These are phyloP conservation scores for Nicotiana knightiana DNA, from an alignment of 257 asterid genomes.

Conservation along the genomic window DNA sequence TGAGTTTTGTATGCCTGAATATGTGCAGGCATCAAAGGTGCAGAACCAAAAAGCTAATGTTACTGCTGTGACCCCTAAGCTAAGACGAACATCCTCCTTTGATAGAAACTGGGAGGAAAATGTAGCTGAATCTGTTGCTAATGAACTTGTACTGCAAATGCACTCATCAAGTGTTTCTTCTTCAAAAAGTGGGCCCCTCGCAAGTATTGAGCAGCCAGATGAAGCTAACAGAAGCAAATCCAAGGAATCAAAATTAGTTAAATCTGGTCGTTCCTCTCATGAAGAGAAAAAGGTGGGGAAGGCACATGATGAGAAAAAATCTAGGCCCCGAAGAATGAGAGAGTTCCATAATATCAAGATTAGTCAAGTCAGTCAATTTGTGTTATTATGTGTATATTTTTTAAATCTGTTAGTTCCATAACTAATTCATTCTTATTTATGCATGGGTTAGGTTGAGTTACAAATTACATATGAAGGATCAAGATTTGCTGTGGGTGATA, in stretches of 20 bases:
- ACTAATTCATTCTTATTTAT: conserved; percentile 11
- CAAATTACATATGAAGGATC: conserved; percentile 97
- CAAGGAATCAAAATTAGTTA: conserved; percentile 53
- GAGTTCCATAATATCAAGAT: conserved; percentile 96
- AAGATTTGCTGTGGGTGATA: conserved; percentile 96
- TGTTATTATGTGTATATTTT: conserved; percentile 3
- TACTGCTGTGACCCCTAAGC: conserved; percentile 60
- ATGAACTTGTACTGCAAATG: conserved; percentile 81
- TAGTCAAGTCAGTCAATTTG: conserved; percentile 65
- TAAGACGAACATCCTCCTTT: conserved; percentile 91
- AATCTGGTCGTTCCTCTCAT: conserved; percentile 85
- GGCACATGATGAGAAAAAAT: conserved; percentile 71
- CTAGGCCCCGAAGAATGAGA: conserved; percentile 82
- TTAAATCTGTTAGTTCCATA: not conserved
- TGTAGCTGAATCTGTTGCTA: conserved; percentile 96
- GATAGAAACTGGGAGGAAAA: conserved; percentile 98
- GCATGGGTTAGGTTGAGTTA: conserved; percentile 76
- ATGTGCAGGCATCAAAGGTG: conserved; percentile 53
- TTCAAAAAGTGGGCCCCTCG: conserved; percentile 44
- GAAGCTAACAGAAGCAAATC: conserved; percentile 53
- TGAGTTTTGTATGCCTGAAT: not conserved
- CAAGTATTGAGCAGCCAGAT: conserved; percentile 60
- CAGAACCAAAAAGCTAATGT: conserved; percentile 58
- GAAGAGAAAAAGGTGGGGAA: conserved; percentile 84
- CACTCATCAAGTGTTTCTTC: conserved; percentile 56